Evolutionary conservation across 1,139 yeast species (phyloP).

Genomic region (Saccharomycopsis hybrid): DNA sequence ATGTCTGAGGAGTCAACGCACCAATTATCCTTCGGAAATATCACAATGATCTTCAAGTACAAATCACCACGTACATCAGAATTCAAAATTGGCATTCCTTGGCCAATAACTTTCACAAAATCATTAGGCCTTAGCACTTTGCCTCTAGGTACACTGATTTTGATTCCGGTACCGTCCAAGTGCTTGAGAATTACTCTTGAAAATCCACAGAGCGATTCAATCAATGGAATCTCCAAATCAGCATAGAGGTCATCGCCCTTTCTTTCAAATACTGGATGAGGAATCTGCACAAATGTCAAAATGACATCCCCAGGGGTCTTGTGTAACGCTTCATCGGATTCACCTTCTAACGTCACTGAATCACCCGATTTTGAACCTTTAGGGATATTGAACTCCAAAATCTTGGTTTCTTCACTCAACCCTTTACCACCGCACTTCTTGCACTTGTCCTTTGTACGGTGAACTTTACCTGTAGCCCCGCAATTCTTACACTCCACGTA

Average conservation of each 20-base stretch:
- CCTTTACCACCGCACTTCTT: constrained; percentile 67
- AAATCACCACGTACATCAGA: constrained; percentile 57
- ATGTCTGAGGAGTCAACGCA: constrained; percentile 60
- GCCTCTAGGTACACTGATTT: constrained; percentile 59
- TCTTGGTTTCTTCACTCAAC: constrained; percentile 58
- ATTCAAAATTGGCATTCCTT: constrained; percentile 76
- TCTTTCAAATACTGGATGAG: constrained; percentile 46
- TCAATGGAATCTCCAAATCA: constrained; percentile 53
- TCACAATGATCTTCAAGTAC: constrained; percentile 63
- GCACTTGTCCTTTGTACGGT: constrained; percentile 66
- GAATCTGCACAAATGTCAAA: constrained; percentile 45
- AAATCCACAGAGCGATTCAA: constrained; percentile 82
- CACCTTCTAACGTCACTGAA: constrained; percentile 52
- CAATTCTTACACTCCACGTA: constrained; percentile 63
- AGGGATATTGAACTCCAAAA: constrained; percentile 70
- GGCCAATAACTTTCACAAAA: constrained; percentile 55
- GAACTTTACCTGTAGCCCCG: constrained; percentile 61
- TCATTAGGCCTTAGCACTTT: constrained; percentile 80
- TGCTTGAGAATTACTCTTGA: constrained; percentile 62
- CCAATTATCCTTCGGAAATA: constrained; percentile 84
- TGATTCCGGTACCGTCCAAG: constrained; percentile 72
- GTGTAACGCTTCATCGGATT: constrained; percentile 76
- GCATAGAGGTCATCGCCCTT: constrained; percentile 61
- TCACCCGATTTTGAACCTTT: constrained; percentile 67
- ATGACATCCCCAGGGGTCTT: constrained; percentile 74